Conservation (phyloP, 306 rosid species). For the Pterocarpus santalinus region DNA sequence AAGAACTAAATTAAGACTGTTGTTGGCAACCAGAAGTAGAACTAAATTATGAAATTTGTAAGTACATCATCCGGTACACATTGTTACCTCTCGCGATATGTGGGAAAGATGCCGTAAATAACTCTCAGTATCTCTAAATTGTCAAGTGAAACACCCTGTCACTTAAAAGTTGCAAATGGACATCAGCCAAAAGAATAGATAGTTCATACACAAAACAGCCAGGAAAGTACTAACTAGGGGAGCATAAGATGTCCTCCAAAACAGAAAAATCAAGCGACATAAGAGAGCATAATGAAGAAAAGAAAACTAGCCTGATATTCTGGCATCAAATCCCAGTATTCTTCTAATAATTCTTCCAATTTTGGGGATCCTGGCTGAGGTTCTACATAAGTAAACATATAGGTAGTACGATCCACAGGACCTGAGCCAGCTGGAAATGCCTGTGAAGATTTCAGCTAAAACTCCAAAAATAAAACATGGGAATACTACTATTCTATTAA, state of each 20-base stretch:
- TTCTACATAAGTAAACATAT: constrained; percentile 90
- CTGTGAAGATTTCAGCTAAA: constrained; percentile 60
- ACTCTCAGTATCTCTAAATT: constrained; percentile 81
- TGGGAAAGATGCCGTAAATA: constrained; percentile 89
- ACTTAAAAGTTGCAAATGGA: constrained; percentile 29
- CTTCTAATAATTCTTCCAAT: constrained; percentile 85
- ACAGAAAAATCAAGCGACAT: background rate
- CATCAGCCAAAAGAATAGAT: constrained; percentile 26
- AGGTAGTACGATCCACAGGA: constrained; percentile 89
- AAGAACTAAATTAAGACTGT: background rate
- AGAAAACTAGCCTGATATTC: constrained; percentile 80
- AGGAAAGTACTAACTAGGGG: background rate
- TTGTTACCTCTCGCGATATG: constrained; percentile 82
- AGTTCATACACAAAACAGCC: background rate
- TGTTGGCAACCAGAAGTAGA: background rate
- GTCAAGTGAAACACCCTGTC: constrained; percentile 85
- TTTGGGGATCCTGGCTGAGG: constrained; percentile 87
- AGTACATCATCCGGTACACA: constrained; percentile 32
- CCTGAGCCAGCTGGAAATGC: constrained; percentile 98
- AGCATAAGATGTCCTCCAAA: constrained; percentile 27
- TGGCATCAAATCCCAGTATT: constrained; percentile 90
- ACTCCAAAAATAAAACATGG: constrained; percentile 20
- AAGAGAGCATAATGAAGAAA: constrained; percentile 12
- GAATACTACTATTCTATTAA: constrained; percentile 9
- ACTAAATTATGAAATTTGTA: constrained; percentile 21